Evolutionary conservation across 2,329 filamentous ascomycete species (phyloP).

Genomic region (Rachicladosporium sp.): DNA sequence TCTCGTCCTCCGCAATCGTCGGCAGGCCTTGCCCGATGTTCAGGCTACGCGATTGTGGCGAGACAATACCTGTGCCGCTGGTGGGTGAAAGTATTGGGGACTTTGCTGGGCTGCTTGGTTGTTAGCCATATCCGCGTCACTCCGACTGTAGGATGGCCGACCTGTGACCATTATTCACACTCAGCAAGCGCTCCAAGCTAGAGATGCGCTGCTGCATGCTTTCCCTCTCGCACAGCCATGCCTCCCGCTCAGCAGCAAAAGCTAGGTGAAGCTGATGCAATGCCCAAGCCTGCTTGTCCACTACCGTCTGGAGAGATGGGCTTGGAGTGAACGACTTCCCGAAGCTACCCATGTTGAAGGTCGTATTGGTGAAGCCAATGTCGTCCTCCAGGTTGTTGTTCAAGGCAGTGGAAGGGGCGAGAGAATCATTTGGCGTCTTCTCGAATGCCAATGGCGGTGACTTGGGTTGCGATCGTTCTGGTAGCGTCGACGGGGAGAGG

Average conservation of each 20-base stretch:
- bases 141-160: slow-evolving; percentile 6
- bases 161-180: slow-evolving; percentile 23
- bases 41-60: slow-evolving; percentile 11
- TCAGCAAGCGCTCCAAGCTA: slow-evolving; percentile 23
- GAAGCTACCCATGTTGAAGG: slow-evolving; percentile 13
- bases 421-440: slow-evolving; percentile 22
- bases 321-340: slow-evolving; percentile 2
- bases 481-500: slow-evolving; percentile 1
- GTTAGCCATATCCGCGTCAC: background rate
- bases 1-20: slow-evolving; percentile 24
- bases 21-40: slow-evolving; percentile 13
- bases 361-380: slow-evolving; percentile 8
- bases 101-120: slow-evolving; percentile 20
- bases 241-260: slow-evolving; percentile 23
- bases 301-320: slow-evolving; percentile 19
- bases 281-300: slow-evolving; percentile 23
- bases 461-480: slow-evolving; percentile 12
- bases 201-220: slow-evolving; percentile 21
- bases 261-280: slow-evolving; percentile 21
- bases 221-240: slow-evolving; percentile 22
- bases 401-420: slow-evolving; percentile 14
- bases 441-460: slow-evolving; percentile 25
- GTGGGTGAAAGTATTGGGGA: slow-evolving; percentile 22
- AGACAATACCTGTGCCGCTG: slow-evolving; percentile 10
- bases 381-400: slow-evolving; percentile 5